A percentile compares a stretch with the other conserved stretches of the same genome.
phyloP scores from a whole-genome alignment of 768 basidiomycete genomes.

The Naganishia vaughanmartiniae region DNA sequence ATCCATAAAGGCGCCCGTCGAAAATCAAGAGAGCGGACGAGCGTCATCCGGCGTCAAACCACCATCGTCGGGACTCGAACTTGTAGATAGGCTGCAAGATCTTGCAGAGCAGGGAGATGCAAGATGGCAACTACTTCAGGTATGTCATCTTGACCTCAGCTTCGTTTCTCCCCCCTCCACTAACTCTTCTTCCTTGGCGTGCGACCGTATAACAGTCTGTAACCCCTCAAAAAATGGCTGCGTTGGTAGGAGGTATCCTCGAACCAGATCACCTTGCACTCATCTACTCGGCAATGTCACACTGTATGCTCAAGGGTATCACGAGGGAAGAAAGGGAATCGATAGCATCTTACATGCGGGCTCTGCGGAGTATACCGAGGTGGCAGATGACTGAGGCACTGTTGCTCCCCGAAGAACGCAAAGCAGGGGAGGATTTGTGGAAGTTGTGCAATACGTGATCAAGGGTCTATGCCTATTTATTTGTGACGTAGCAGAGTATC shows the following conservation, averaged over 20 bases:
- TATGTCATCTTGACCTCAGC: not conserved
- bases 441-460: not conserved
- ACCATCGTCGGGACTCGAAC: conserved; percentile 21
- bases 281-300: conserved; percentile 14
- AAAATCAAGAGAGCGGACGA: not conserved
- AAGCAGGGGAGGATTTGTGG: conserved; percentile 14
- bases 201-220: not conserved
- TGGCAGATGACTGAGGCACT: conserved; percentile 21
- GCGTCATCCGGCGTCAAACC: conserved; percentile 9
- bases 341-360: not conserved
- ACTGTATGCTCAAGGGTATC: no score
- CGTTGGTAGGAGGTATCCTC: conserved; percentile 18
- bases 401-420: conserved; percentile 19
- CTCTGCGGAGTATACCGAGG: conserved; percentile 2
- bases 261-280: conserved; percentile 31
- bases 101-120: not conserved
- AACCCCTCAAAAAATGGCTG: not conserved
- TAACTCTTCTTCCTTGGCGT: not conserved
- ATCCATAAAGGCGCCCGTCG: not conserved
- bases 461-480: not conserved
- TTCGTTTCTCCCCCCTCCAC: not conserved
- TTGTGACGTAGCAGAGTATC: not conserved
- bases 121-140: conserved; percentile 21
- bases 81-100: conserved; percentile 21
- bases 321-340: not conserved